These are phyloP conservation scores for barrel medic (Medicago truncatula) DNA, from an alignment of 306 rosid genomes.

Conservation along the genomic window DNA sequence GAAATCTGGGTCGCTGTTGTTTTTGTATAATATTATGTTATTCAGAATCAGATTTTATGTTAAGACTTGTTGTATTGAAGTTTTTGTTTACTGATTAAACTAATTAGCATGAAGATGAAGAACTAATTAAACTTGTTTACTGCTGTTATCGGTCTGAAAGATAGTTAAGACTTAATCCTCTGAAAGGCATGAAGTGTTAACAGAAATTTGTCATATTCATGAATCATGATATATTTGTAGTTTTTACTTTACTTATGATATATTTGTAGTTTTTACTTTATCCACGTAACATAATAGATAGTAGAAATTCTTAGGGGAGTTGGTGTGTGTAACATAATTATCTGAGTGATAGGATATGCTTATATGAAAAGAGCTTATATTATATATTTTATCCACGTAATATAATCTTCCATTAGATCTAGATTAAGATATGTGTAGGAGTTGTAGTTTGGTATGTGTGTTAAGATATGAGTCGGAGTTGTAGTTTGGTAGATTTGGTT, in stretches of 20 bases:
- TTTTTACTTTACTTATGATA: neutral
- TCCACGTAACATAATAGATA: too few species aligned
- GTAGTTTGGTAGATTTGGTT: constrained; percentile 30
- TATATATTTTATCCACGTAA: neutral
- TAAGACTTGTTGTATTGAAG: neutral
- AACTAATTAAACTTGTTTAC: constrained; percentile 3
- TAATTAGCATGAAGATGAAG: neutral
- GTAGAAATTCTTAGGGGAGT: constrained; percentile 4
- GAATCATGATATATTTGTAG: neutral
- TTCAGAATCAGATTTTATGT: too few species aligned
- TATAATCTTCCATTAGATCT: neutral
- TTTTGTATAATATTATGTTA: too few species aligned
- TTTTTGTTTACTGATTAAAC: neutral
- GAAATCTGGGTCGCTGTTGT: too few species aligned
- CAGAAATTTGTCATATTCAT: neutral
- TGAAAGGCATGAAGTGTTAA: neutral
- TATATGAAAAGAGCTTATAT: constrained; percentile 4
- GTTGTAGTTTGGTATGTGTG: constrained; percentile 17
- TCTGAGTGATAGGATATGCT: constrained; percentile 15
- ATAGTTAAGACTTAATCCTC: neutral
- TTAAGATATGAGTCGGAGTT: constrained; percentile 9
- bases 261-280: neutral
- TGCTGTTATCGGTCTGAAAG: neutral
- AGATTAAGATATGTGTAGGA: constrained; percentile 8
- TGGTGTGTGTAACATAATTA: constrained; percentile 10